Percentiles rank a stretch among this genome's conserved stretches.
Conservation (phyloP, 2,329 filamentous ascomycete genomes). For the Exophiala oligosperma region DNA sequence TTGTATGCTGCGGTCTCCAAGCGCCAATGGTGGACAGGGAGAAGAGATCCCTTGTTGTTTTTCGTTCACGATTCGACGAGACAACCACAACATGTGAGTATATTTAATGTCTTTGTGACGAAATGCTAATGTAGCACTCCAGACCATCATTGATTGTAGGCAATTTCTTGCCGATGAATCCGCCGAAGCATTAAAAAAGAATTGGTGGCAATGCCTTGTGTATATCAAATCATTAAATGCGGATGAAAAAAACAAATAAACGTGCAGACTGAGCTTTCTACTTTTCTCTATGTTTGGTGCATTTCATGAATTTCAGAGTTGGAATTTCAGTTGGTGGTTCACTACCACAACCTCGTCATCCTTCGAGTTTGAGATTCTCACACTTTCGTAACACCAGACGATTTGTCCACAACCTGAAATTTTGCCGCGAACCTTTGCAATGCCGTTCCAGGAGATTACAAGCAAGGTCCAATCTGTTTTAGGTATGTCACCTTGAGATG, state of each 20-base stretch:
- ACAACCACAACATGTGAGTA: slow-evolving; percentile 92
- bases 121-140: slow-evolving; percentile 35
- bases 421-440: neutral
- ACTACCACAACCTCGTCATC: neutral
- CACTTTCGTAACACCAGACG: neutral
- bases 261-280: neutral
- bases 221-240: slow-evolving; percentile 1
- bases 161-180: slow-evolving; percentile 82
- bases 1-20: slow-evolving; percentile 83
- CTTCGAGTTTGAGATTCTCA: neutral
- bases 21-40: slow-evolving; percentile 61
- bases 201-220: slow-evolving; percentile 1
- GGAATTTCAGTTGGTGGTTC: no score
- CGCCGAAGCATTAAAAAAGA: slow-evolving; percentile 23
- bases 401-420: no score
- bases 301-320: no score
- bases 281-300: no score
- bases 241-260: neutral
- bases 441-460: slow-evolving; percentile 10
- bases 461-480: slow-evolving; percentile 19
- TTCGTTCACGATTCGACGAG: slow-evolving; percentile 92
- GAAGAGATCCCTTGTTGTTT: slow-evolving; percentile 90
- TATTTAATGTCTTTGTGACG: slow-evolving; percentile 18
- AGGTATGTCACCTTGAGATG: slow-evolving; percentile 5
- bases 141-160: slow-evolving; percentile 94